Evolutionary conservation across 345 rosid genomes (phyloP), one percentile per base, ranked within the genome.

Genomic region (Melastoma malabathricum): DNA sequence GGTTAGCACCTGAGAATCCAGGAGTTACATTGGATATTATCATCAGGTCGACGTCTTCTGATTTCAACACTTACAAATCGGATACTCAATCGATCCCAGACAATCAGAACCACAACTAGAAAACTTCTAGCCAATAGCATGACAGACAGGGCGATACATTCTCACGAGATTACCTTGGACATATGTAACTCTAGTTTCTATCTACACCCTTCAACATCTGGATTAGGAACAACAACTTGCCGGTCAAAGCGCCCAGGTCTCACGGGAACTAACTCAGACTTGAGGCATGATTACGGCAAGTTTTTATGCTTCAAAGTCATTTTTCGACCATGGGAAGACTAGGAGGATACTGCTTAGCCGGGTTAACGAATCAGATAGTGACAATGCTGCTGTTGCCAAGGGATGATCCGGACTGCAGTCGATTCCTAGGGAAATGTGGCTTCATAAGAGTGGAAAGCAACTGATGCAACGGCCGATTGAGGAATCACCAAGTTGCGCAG

Each of bases 1-100:
- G 82, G 69, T 92, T 97, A 52, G 97, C 98, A 18, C 97, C 98
- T 1, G 97, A 92, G 66, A 87, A 92, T 49, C 98, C 95, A 34
- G 97, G 95, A 6, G 97, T 87, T 45, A 95, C 98, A 72, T 95
- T 72, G 19, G 98, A 95, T 5, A 92, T 87, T 61, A 84, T 83
- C 86, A 77, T 87, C 72, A 84, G 61, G 73, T 88, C 99, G 22
- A 92, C 90, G 69, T 87, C 98, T 39, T 84, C 88, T 10, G 81
- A 84, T 75, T 81, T 82, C 59, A 84, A 70, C 41, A 92, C 86
- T 95, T 87, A 75, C 29, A 59, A 22, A 50, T 4, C 25, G 9
- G 5, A 5, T 29, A 29, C 5, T 29, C 38, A 29, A 29, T 29
- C 2, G 38, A 29, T 6, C 38, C 9, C 5, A 29, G 9, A 29